Percentiles rank a stretch among this genome's conserved stretches.
Evolutionary conservation across 2,329 filamentous ascomycete genomes (phyloP).

Genomic region (Botryotinia convoluta): DNA sequence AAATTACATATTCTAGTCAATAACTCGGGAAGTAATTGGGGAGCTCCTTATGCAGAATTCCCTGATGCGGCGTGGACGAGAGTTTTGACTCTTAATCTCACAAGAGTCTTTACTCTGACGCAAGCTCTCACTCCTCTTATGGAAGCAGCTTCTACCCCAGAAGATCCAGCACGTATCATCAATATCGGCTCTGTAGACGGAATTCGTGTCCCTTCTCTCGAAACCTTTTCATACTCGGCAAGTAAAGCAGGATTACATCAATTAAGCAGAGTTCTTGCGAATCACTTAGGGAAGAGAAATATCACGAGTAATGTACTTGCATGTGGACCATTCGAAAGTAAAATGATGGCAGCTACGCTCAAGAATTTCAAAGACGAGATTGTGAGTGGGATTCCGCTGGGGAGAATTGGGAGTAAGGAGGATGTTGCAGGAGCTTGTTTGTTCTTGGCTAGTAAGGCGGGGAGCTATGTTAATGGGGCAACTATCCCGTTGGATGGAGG

Average conservation of each 20-base stretch:
- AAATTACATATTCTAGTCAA: conserved; percentile 62
- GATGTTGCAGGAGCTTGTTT: conserved; percentile 72
- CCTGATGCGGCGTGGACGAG: conserved; percentile 58
- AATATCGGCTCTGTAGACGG: conserved; percentile 66
- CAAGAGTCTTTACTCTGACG: conserved; percentile 64
- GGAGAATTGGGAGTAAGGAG: conserved; percentile 62
- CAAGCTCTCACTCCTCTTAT: conserved; percentile 62
- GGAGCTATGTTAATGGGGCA: conserved; percentile 64
- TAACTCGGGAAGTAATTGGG: conserved; percentile 66
- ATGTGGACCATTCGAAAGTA: conserved; percentile 68
- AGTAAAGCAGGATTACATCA: conserved; percentile 64
- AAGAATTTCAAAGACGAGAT: conserved; percentile 56
- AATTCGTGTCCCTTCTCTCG: conserved; percentile 55
- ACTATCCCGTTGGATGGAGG: conserved; percentile 63
- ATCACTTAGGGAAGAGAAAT: conserved; percentile 57
- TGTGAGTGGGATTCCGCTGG: conserved; percentile 59
- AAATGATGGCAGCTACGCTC: conserved; percentile 72
- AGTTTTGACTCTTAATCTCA: conserved; percentile 58
- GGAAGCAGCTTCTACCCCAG: conserved; percentile 46
- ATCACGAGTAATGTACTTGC: conserved; percentile 68
- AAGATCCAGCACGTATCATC: conserved; percentile 56
- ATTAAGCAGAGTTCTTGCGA: conserved; percentile 61
- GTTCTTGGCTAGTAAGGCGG: conserved; percentile 66
- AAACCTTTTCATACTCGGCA: conserved; percentile 60
- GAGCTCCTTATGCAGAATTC: conserved; percentile 56